These are phyloP conservation scores for Aurinia saxatilis DNA, from an alignment of 345 rosid species.

Conservation along the genomic window DNA sequence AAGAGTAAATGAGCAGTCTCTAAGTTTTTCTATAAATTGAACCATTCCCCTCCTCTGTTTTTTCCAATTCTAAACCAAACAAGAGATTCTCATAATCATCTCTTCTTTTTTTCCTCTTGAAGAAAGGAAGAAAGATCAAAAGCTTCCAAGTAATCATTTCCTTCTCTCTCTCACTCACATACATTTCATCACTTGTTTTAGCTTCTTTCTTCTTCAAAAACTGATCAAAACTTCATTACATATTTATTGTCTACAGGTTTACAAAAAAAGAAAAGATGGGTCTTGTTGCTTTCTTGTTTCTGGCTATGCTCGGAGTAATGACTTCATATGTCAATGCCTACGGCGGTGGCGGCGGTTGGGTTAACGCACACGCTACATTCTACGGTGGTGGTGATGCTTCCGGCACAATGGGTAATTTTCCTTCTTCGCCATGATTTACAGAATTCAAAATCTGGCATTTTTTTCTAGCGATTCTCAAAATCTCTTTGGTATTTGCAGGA, in stretches of 20 bases:
- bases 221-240: no score
- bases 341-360: constrained; percentile 67
- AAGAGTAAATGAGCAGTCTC: constrained; percentile 11
- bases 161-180: neutral
- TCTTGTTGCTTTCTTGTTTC: constrained; percentile 28
- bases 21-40: constrained; percentile 49
- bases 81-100: constrained; percentile 29
- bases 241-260: constrained; percentile 19
- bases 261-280: constrained; percentile 38
- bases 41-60: constrained; percentile 13
- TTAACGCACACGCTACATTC: constrained; percentile 69
- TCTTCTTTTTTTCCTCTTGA: neutral
- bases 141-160: constrained; percentile 33
- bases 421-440: no score
- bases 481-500: no score
- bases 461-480: no score
- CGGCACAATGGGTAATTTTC: constrained; percentile 78
- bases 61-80: constrained; percentile 35
- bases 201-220: neutral
- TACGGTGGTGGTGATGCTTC: constrained; percentile 82
- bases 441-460: no score
- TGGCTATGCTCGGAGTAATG: constrained; percentile 45
- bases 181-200: constrained; percentile 3
- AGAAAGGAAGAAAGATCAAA: constrained; percentile 11
- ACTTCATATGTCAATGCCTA: constrained; percentile 39